phyloP scores from a whole-genome alignment of 768 basidiomycete species.

The Naganishia antarctica region DNA sequence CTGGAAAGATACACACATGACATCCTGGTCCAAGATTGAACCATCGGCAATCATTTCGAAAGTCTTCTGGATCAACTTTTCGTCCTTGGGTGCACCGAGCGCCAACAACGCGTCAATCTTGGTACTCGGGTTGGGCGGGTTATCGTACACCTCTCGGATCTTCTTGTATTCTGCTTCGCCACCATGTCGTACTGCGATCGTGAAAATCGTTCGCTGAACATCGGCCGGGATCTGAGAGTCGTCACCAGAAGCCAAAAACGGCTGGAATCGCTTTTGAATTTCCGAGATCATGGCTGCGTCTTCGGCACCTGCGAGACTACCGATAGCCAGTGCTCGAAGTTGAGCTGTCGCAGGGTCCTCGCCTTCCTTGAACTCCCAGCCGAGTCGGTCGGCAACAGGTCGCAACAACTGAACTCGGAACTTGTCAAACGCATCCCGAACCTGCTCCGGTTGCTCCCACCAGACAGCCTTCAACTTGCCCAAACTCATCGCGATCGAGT shows the following conservation, averaged over 20 bases:
- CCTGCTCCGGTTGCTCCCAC: slow-evolving; percentile 69
- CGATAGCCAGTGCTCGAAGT: slow-evolving; percentile 69
- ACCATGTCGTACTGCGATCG: slow-evolving; percentile 62
- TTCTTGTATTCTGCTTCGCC: slow-evolving; percentile 71
- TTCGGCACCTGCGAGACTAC: slow-evolving; percentile 38
- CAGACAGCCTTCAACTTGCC: slow-evolving; percentile 60
- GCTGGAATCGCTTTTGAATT: slow-evolving; percentile 64
- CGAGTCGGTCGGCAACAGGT: slow-evolving; percentile 72
- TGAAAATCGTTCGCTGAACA: slow-evolving; percentile 56
- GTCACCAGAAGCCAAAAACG: slow-evolving; percentile 67
- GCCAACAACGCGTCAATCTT: slow-evolving; percentile 61
- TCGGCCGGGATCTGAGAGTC: slow-evolving; percentile 75
- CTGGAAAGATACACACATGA: slow-evolving; percentile 22
- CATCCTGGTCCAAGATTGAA: slow-evolving; percentile 52
- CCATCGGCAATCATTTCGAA: slow-evolving; percentile 58
- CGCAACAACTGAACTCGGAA: slow-evolving; percentile 53
- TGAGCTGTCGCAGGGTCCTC: slow-evolving; percentile 67
- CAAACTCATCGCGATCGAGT: slow-evolving; percentile 61
- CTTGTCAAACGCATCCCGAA: slow-evolving; percentile 53
- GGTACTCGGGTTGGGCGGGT: slow-evolving; percentile 68
- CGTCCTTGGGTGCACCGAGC: slow-evolving; percentile 61
- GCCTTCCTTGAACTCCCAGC: slow-evolving; percentile 64
- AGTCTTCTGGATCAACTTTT: slow-evolving; percentile 59
- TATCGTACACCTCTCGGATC: slow-evolving; percentile 62
- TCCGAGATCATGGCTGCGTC: slow-evolving; percentile 61